These are phyloP conservation scores for Gastroboletus turbinatus DNA, from an alignment of 1,284 basidiomycete species.

Conservation along the genomic window DNA sequence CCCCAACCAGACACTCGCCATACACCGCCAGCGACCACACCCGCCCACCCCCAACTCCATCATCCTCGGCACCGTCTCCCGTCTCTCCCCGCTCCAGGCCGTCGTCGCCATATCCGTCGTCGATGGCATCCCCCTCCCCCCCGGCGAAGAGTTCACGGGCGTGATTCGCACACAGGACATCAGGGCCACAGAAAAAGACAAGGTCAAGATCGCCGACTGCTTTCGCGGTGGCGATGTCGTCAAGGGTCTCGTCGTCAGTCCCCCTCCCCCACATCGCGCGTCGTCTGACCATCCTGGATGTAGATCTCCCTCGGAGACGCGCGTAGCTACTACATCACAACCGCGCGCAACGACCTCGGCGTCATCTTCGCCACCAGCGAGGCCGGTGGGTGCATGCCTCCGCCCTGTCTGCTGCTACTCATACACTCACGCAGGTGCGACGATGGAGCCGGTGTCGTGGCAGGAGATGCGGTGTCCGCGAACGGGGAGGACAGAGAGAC, in stretches of 20 bases:
- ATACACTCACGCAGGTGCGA: conserved; percentile 51
- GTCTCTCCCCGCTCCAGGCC: conserved; percentile 87
- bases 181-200: conserved; percentile 90
- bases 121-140: conserved; percentile 84
- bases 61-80: conserved; percentile 79
- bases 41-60: conserved; percentile 71
- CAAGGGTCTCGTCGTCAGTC: conserved; percentile 84
- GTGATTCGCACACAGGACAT: conserved; percentile 92
- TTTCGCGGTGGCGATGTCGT: conserved; percentile 97
- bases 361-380: conserved; percentile 87
- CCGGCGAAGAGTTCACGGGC: conserved; percentile 91
- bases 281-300: conserved; percentile 4
- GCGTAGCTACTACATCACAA: conserved; percentile 92
- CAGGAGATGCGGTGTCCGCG: conserved; percentile 88
- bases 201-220: conserved; percentile 90
- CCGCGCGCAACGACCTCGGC: conserved; percentile 91
- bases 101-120: conserved; percentile 87
- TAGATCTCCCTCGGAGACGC: conserved; percentile 94
- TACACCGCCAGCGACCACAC: too few relatives aligned
- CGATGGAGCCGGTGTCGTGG: conserved; percentile 86
- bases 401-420: background rate
- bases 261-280: too few relatives aligned
- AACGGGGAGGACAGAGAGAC: conserved; percentile 78
- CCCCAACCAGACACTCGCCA: too few relatives aligned
- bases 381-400: conserved; percentile 50